Conservation (phyloP, 139 green algal genomes). For the Closterium sp. region DNA sequence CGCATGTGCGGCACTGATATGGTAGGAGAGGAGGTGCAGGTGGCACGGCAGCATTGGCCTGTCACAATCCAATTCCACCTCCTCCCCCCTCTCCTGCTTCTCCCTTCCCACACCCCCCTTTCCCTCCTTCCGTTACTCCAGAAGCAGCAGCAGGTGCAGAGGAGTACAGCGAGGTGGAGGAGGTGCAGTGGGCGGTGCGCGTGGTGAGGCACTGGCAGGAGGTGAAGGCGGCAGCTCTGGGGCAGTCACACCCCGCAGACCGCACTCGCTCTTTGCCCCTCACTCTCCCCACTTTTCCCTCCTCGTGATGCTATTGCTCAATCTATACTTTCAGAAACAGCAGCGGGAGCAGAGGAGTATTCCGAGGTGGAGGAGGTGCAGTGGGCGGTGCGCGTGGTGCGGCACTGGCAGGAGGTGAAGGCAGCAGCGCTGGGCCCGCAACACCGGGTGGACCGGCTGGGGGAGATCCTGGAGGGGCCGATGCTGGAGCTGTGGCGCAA, state of each 20-base stretch:
- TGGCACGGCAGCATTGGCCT: too few species aligned
- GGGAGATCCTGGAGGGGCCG: slow-evolving; percentile 44
- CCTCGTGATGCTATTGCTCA: too few species aligned
- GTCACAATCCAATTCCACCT: too few species aligned
- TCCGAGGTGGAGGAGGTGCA: not conserved
- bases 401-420: slow-evolving; percentile 42
- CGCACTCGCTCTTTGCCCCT: too few species aligned
- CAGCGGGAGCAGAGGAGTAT: not conserved
- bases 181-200: not conserved
- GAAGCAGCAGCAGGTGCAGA: not conserved
- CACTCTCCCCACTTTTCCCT: too few species aligned
- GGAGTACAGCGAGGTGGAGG: not conserved
- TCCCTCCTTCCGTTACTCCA: not conserved
- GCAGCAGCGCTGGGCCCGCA: slow-evolving; percentile 26
- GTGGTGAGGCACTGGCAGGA: slow-evolving; percentile 15
- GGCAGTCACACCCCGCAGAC: too few species aligned
- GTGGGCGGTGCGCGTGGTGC: not conserved
- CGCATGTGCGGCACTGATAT: too few species aligned
- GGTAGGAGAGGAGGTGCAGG: too few species aligned
- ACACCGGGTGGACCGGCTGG: slow-evolving; percentile 24
- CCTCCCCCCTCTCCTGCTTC: too few species aligned
- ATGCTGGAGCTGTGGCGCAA: slow-evolving; percentile 49
- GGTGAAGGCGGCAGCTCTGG: slow-evolving; percentile 45
- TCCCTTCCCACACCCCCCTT: too few species aligned
- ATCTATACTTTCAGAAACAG: too few species aligned